Evolutionary conservation across 345 rosid genomes (phyloP), one percentile per base, ranked within the genome.

Genomic region (Euphorbia lathyris): DNA sequence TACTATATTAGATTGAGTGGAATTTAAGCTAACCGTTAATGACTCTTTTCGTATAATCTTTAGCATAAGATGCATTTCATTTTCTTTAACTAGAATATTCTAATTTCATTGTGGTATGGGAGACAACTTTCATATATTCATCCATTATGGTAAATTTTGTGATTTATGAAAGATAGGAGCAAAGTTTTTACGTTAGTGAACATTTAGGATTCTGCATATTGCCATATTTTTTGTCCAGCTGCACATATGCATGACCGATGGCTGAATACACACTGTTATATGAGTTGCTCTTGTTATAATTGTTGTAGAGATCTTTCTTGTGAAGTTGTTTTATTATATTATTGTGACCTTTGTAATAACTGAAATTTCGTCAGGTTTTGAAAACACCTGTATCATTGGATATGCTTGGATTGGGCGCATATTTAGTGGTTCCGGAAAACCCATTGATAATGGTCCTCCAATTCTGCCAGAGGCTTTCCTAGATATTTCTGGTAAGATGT

Each of bases 351-450:
- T 43, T 45, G 2, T 26, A 7, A 45, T 64, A 51, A 51, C 56
- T 32, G 70, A 9, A 62, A 20, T 64, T 76, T 78, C 70, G 70
- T 66, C 75, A 91, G 98, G 98, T 92, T 72, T 70, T 92, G 82
- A 92, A 90, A 79, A 88, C 98, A 23, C 98, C 98, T 6, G 96
- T 92, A 70, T 90, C 98, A 17, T 63, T 85, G 91, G 98, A 92
- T 84, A 92, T 92, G 98, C 92, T 92, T 76, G 98, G 98, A 27
- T 92, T 76, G 98, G 98, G 32, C 92, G 98, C 76, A 90, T 92
- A 64, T 92, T 92, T 76, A 92, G 90, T 76, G 98, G 98, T 79
- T 92, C 98, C 75, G 98, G 98, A 67, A 92, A 90, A 74, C 96
- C 98, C 71, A 92, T 92, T 75, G 98, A 92, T 75, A 92, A 92